Evolutionary conservation across 371 early-diverging fungal genomes (phyloP), one percentile per base, ranked within the genome.

Genomic region (Catenaria anguillulae): DNA sequence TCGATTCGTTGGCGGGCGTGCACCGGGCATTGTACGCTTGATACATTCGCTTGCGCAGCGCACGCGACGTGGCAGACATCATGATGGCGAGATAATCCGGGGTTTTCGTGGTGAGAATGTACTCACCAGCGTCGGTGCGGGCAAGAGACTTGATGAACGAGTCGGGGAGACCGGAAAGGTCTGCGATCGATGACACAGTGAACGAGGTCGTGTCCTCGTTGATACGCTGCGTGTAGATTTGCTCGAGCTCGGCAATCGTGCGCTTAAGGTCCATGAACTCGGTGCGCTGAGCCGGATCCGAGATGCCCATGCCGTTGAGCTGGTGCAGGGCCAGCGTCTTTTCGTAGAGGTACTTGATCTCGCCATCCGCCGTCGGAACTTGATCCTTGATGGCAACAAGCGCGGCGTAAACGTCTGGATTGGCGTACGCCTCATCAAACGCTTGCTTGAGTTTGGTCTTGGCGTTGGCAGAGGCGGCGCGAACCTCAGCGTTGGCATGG

Each of bases 401-500:
- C 33, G 50, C 62, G 15, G 6, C 23, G 6, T 24, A 62, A 17
- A 60, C 42, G 29, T 35, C 42, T 15, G 36, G 23, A 33, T 60
- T 26, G 5, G 63, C 45, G 42, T 62, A 62, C 37, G 60, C 24
- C 62, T 23, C 60, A 33, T 62, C 62, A 21, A 55, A 62, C 1
- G 63, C 63, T 19, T 62, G 33, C 23, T 62, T 62, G n/a, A 62
- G 34, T 26, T 12, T 37, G 31, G 55, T 62, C 43, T 62, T 62
- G 26, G 63, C 63, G 12, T 12, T 12, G 19, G 63, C 37, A 5
- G 63, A n/a, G 6, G 55, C 63, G 4, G 42, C 24, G 43, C 63
- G 63, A 0, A 62, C 63, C 4, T n/a, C 42, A 4, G 40, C 19
- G 36, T 62, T 42, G 26, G 43, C 55, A 2, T 62, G 63, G n/a